phyloP scores from a whole-genome alignment of 2,329 filamentous ascomycete species.

The Sclerotinia glacialis region DNA sequence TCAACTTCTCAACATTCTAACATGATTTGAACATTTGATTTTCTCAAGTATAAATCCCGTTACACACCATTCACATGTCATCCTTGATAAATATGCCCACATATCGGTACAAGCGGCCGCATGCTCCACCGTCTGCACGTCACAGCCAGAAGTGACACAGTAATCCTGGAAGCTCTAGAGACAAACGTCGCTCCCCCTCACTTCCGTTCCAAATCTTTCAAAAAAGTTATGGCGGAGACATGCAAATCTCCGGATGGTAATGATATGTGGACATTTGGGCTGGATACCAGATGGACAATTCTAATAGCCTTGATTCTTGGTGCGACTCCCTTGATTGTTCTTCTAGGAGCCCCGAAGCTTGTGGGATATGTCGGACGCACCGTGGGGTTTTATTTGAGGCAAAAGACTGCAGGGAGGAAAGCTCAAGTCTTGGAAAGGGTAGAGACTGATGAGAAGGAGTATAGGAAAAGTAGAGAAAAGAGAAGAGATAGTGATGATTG shows the following conservation, averaged over 20 bases:
- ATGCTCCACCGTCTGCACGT: slow-evolving; percentile 12
- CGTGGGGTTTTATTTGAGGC: slow-evolving; percentile 60
- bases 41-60: slow-evolving; percentile 1
- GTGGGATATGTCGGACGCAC: slow-evolving; percentile 40
- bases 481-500: slow-evolving; percentile 58
- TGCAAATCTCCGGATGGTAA: slow-evolving; percentile 37
- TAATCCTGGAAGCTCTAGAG: slow-evolving; percentile 13
- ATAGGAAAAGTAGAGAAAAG: slow-evolving; percentile 25
- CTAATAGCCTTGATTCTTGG: slow-evolving; percentile 37
- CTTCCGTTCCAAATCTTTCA: slow-evolving; percentile 2
- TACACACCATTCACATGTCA: slow-evolving; percentile 21
- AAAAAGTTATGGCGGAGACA: slow-evolving; percentile 35
- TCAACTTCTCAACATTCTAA: background rate
- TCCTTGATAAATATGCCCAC: slow-evolving; percentile 11
- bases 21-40: slow-evolving; percentile 10
- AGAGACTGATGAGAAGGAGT: slow-evolving; percentile 40
- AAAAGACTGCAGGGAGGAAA: slow-evolving; percentile 61
- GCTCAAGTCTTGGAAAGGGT: slow-evolving; percentile 55
- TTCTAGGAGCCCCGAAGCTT: slow-evolving; percentile 34
- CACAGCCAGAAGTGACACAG: slow-evolving; percentile 24
- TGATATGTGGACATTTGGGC: slow-evolving; percentile 37
- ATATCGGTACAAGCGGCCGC: slow-evolving; percentile 17
- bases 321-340: slow-evolving; percentile 37
- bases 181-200: slow-evolving; percentile 3
- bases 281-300: slow-evolving; percentile 36